Evolutionary conservation across 164 flowering plant species (phyloP), one percentile per base, ranked within the genome.

Genomic region (Vitis riparia): DNA sequence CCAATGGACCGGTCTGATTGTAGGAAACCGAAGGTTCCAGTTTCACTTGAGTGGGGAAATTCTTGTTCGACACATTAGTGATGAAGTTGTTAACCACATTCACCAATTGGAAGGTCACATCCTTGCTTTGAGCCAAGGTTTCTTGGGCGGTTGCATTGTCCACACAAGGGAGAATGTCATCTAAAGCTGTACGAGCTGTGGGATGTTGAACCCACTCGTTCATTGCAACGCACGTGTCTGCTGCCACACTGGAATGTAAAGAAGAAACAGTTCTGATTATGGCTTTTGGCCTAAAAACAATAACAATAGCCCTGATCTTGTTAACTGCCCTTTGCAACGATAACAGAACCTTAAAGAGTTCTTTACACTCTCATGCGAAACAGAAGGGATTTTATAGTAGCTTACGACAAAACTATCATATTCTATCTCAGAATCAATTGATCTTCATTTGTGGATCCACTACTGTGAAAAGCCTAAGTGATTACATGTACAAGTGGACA

Each of bases 1-100:
- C 74, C 57, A 69, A 52, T 1, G 92, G 90, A 12, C 92, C 92
- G 19, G 89, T 81, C 32, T 85, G 79, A 63, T 80, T 80, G 60
- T 69, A 71, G 44, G 75, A 73, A 16, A 74, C 44, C 6, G 44
- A 14, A 32, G 72, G 78, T 2, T 62, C 75, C 6, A 1, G 23
- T 19, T 19, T 1, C 23, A 66, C 17, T 9, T 32, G 19, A 0
- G 78, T 72, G 0, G 81, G 75, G 1, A 68, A 3, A 44, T 77
- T 64, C 3, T 8, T 51, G 73, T 80, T 83, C 29, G 77, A 17
- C 59, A 80, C 71, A 13, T 71, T 72, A 63, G 30, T 59, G 58
- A 78, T 69, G 71, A 62, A 62, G 6, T 11, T 1, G 55, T 80
- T 71, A 27, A 74, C 67, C 29, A 74, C 2, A 55, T 10, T n/a